Evolutionary conservation across 805 yeast species (phyloP), one percentile per base, ranked within the genome.

Genomic region (Hanseniaspora mollemarum): DNA sequence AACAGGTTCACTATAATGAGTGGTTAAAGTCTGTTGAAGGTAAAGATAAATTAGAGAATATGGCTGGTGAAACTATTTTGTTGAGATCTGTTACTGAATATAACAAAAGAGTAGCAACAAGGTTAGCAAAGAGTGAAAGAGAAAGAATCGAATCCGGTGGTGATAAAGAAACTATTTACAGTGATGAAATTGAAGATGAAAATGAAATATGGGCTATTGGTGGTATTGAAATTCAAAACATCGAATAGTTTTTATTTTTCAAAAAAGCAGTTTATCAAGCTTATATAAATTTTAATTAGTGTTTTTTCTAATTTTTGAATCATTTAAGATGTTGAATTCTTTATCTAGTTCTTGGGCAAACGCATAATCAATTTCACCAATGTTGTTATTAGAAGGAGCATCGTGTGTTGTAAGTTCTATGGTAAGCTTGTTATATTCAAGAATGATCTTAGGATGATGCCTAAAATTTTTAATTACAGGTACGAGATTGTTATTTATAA

Each of bases 101-200:
- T 65, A 83, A 94, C 2, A 83, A 78, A 68, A 78, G 98, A 66
- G 95, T 90, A 26, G 96, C 83, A n/a, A 63, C 72, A 44, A 75
- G 96, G 63, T 76, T 90, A 58, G 96, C 96, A 0, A 71, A 70
- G 22, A 87, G 86, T 43, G 96, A 87, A 62, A 75, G 90, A 60
- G 96, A 87, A 59, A 77, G 94, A 71, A 74, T 87, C 26, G 82
- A 76, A 19, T 92, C 87, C 13, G 96, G 95, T 53, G 95, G 95
- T 56, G 96, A 86, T 61, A 83, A 73, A 15, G 95, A 86, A 59
- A 75, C 90, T 0, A 78, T 86, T 75, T 83, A 75, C 62, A 78
- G 87, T 55, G 96, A 88, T 62, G 75, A 85, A 59, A 76, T 75
- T 59, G 96, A 87, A 67, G 95, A 88, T 63, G 92, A 83, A 61